Evolutionary conservation across 2,329 filamentous ascomycete genomes (phyloP), one percentile per base, ranked within the genome.

Genomic region (Monilinia polystroma): DNA sequence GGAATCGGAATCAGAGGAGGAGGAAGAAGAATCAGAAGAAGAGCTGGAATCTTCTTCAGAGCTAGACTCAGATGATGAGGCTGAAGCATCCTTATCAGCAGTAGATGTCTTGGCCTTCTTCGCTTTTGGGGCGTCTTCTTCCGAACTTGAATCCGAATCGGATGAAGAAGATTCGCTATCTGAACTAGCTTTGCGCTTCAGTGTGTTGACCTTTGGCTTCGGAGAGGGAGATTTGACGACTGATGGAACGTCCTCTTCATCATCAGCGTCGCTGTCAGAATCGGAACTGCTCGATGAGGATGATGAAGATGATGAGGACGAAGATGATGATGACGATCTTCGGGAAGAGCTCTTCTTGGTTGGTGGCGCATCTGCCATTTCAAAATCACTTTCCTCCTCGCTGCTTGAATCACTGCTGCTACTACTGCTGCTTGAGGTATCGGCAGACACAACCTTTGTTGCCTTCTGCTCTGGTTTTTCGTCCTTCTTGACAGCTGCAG

Each of bases 151-250:
- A 60, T 71, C 67, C 12, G 74, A 74, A 43, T 72, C 70, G 23
- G 75, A 76, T 45, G 67, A 68, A n/a, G 68, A 68, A 8, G 67
- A 68, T 35, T 55, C 59, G 45, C 43, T 68, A 29, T 47, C 43
- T 23, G 67, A 77, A 41, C 79, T 77, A 10, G 84, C 84, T 79
- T 86, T 85, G 49, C 85, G 81, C 74, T 89, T 89, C 67, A 84
- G 74, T 2, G 78, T 78, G 41, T 83, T 83, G 62, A 73, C 69
- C 55, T 76, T 77, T 43, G 68, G 69, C 66, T 74, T 75, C 53
- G 72, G 69, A 23, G 70, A 70, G 56, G 70, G 45, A 53, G 67
- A 57, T 68, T 76, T 77, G 18, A 66, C 67, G 35, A 68, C 67
- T 45, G 69, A 66, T 51, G 74, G 68, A 7, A 69, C 67, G 66